Evolutionary conservation across 1,284 basidiomycete genomes (phyloP).

Genomic region (Puccinia horiana): DNA sequence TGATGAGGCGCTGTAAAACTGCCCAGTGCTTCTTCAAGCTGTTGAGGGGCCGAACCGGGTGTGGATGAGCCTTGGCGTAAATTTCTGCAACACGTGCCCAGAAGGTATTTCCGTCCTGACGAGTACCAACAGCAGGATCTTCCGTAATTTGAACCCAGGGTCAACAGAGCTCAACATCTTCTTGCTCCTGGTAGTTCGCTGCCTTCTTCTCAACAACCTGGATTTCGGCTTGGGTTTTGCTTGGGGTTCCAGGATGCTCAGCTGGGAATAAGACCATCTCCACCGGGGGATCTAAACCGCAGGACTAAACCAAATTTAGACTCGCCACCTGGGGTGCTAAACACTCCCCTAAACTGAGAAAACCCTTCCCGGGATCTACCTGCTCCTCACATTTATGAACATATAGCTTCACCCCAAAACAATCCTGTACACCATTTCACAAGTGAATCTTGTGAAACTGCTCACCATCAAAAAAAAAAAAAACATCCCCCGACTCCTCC

Average conservation of each 20-base stretch:
- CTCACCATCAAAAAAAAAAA: too few relatives aligned
- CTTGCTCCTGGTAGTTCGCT: background rate
- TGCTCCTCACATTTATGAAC: too few relatives aligned
- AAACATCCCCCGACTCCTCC: too few relatives aligned
- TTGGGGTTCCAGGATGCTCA: background rate
- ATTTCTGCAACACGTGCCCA: background rate
- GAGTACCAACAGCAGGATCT: background rate
- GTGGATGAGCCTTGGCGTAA: background rate
- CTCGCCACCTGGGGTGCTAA: too few relatives aligned
- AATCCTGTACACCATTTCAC: too few relatives aligned
- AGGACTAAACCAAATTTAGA: too few relatives aligned
- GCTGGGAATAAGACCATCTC: too few relatives aligned
- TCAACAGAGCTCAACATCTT: slow-evolving; percentile 13
- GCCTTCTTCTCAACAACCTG: background rate
- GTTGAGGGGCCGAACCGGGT: background rate
- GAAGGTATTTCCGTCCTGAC: background rate
- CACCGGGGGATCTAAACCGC: too few relatives aligned
- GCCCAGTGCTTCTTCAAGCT: background rate
- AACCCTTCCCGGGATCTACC: too few relatives aligned
- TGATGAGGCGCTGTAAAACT: background rate
- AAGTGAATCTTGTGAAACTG: too few relatives aligned
- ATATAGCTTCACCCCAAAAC: too few relatives aligned
- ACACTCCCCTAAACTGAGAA: too few relatives aligned
- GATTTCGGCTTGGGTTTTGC: background rate
- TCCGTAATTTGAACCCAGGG: background rate